Evolutionary conservation across 2,329 filamentous ascomycete genomes (phyloP), one percentile per base, ranked within the genome.

Genomic region (Fusarium gaditjirri): DNA sequence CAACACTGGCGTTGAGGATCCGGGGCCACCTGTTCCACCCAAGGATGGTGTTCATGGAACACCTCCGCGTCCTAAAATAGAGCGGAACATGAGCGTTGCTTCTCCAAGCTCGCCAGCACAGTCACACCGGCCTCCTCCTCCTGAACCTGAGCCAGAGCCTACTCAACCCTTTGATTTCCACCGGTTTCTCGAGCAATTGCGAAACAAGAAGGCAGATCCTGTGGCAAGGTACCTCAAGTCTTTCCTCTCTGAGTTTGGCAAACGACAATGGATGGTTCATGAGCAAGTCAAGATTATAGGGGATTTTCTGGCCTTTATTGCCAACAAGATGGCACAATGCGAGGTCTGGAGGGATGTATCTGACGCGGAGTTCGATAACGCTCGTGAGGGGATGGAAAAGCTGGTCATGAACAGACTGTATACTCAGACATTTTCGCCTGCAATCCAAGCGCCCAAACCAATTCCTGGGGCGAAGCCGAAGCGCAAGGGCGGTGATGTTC

Each of bases 221-320:
- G 95, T 99, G 5, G 97, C 97, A 9, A 93, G 95, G 72, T 99
- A 98, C 78, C 87, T 99, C 49, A 93, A 97, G 72, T 98, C 96
- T 0, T 99, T 99, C 77, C 84, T 99, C 35, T 91, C 90, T 53
- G 97, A 99, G 81, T 99, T 99, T 82, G 94, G 91, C 39, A 99
- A 98, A 84, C 94, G 95, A 75, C 96, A 98, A 82, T 99, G 96
- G 96, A 97, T 97, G 93, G 96, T 98, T 11, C 96, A 99, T 80
- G 96, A 99, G 83, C 96, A 99, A 81, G 96, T 98, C 80, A 99
- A 99, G 83, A 98, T 99, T 70, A 97, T 99, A 68, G 91, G 94
- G 73, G 97, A 99, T 80, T 99, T 99, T 75, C 85, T 99, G 52
- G 91, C 94, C 47, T 99, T 99, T 78, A 99, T 99, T 72, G 93